Base-by-base conservation (phyloP, 2,329 filamentous ascomycete genomes). In the Aulographum hederae region DNA sequence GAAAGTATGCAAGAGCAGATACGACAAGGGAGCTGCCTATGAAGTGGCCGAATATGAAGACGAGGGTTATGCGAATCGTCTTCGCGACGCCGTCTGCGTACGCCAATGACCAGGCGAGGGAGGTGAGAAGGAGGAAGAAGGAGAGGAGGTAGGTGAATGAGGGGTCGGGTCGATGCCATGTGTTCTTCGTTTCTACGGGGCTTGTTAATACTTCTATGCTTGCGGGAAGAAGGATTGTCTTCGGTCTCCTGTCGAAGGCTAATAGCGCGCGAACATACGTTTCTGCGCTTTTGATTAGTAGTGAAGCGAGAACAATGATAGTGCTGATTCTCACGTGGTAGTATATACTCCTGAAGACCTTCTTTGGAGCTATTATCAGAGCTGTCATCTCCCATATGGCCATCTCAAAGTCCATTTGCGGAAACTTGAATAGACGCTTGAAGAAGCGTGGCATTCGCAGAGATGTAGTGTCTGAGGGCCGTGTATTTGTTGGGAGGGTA, bases 391-490 rank as follows among this genome's bases (percentile, higher is more conserved):
- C 73, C 73, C 73, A 78, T 41, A 75, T 67, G 14, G 73, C 73
- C 61, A 75, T 74, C 47, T 78, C 73, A 47, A 78, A 78, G 57
- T 78, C 73, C 73, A 78, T 77, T 43, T 75, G 72, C 8, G 72
- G 71, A 45, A 77, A 77, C 50, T 78, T 78, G 62, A 77, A 75
- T 31, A 77, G 54, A 35, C 70, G 62, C 45, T 72, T 71, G 56
- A 76, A 74, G 60, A 75, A 74, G 41, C 69, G 66, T 40, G 71
- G 70, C 61, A 74, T 69, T 28, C 66, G 64, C 44, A 72, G 51
- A 37, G 53, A 57, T 33, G 66, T 65, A 33, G 57, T 57, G 36
- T 63, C 58, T n/a, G n/a, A n/a, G n/a, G n/a, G n/a, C n/a, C n/a
- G n/a, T n/a, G n/a, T n/a, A 39, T 56, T 55, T 16, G 61, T 62